phyloP scores from a whole-genome alignment of 2,329 filamentous ascomycete species.

The Clarireedia hainanense region DNA sequence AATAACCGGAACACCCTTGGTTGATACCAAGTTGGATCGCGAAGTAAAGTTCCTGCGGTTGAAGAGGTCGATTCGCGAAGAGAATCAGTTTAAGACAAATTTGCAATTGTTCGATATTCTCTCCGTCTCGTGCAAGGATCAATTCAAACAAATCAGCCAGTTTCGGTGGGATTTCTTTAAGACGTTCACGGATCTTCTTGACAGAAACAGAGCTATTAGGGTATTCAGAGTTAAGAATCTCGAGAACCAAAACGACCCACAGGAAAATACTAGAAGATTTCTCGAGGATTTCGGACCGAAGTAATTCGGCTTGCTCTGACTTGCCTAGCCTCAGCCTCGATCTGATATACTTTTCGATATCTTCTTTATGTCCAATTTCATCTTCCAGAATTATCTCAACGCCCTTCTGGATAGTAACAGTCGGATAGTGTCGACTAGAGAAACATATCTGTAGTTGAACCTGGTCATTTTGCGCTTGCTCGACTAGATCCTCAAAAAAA shows the following conservation, averaged over 20 bases:
- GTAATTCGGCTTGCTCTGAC: slow-evolving; percentile 9
- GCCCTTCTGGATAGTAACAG: slow-evolving; percentile 19
- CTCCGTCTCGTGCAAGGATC: slow-evolving; percentile 33
- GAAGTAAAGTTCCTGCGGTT: slow-evolving; percentile 20
- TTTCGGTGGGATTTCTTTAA: slow-evolving; percentile 27
- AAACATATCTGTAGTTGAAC: slow-evolving; percentile 21
- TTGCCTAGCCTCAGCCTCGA: slow-evolving; percentile 19
- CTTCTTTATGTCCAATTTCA: slow-evolving; percentile 23
- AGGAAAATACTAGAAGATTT: slow-evolving; percentile 19
- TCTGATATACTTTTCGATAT: slow-evolving; percentile 24
- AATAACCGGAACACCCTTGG: slow-evolving; percentile 11
- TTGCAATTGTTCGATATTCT: slow-evolving; percentile 34
- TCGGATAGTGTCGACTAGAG: slow-evolving; percentile 25
- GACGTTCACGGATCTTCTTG: slow-evolving; percentile 29
- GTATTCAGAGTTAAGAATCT: slow-evolving; percentile 38
- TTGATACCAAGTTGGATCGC: slow-evolving; percentile 15
- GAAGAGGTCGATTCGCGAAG: slow-evolving; percentile 31
- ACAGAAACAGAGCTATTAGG: slow-evolving; percentile 20
- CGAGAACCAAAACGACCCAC: slow-evolving; percentile 18
- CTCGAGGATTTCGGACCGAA: slow-evolving; percentile 14
- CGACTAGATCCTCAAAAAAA: slow-evolving; percentile 19
- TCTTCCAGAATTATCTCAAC: slow-evolving; percentile 23
- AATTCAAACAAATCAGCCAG: slow-evolving; percentile 14
- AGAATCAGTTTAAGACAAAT: slow-evolving; percentile 47
- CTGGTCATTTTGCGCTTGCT: slow-evolving; percentile 6